phyloP scores from a whole-genome alignment of 805 yeast species.

The Grigorovia humatica region DNA sequence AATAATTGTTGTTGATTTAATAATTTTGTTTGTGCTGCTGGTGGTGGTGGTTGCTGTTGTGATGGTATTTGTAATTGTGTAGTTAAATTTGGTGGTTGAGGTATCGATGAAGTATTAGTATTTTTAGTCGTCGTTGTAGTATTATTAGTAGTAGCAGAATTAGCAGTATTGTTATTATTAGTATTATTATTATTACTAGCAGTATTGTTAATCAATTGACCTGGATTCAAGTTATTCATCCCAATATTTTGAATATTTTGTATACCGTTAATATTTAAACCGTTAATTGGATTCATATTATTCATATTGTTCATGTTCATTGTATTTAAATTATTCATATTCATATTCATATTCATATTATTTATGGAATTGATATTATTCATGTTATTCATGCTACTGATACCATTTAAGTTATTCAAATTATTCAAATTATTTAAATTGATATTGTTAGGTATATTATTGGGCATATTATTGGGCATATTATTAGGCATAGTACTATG shows the following conservation, averaged over 20 bases:
- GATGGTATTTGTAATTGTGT: background rate
- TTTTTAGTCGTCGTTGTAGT: background rate
- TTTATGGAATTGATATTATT: background rate
- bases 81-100: slow-evolving; percentile 1
- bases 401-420: background rate
- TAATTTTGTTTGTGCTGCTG: background rate
- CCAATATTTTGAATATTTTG: background rate
- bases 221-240: background rate
- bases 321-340: background rate
- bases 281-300: background rate
- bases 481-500: background rate
- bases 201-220: slow-evolving; percentile 1
- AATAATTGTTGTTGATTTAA: background rate
- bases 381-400: background rate
- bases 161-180: background rate
- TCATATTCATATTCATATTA: background rate
- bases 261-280: background rate
- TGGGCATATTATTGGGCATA: background rate
- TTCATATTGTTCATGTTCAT: background rate
- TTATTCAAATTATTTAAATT: no score
- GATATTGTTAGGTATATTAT: background rate
- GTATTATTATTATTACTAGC: background rate
- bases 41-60: background rate
- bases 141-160: background rate
- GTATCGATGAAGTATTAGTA: background rate